Base-by-base conservation (phyloP, 495 filamentous ascomycete genomes). In the Aspergillus homomorphus region DNA sequence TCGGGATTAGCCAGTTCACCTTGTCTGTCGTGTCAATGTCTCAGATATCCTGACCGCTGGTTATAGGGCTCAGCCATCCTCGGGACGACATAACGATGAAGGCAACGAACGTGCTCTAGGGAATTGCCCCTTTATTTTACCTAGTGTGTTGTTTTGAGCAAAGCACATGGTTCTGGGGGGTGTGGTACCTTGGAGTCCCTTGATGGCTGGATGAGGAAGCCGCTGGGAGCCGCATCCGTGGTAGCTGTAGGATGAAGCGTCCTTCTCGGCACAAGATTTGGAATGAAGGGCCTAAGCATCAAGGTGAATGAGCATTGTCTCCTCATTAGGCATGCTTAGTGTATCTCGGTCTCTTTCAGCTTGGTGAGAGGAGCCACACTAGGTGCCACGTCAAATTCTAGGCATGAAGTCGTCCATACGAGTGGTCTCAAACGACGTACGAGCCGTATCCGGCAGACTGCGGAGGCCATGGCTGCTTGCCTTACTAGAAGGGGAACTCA, bases 21-120 rank as follows among this genome's bases (percentile, higher is more conserved):
- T 21, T 46, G 44, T 46, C 16, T 46, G 44, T 48, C 45, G 33
- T 48, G 45, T 48, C 45, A 5, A 38, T 48, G 45, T 48, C 45
- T 48, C 21, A 45, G 44, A 45, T n/a, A 45, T 45, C 44, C 19
- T 45, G 44, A 45, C 44, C 44, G 44, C 44, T 15, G 2, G 12
- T 38, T 38, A 38, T 38, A 38, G 12, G 12, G 33, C 33, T 38
- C 33, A 14, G 33, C 6, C 15, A 7, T 38, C 7, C 7, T 38
- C 7, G 10, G 6, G 2, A 38, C 33, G 4, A 38, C 33, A 38
- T 5, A 38, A 12, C 2, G 33, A 12, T 12, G 33, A 38, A n/a
- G 12, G 33, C 33, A 5, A 28, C 10, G 15, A 38, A 10, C 33
- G 10, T 12, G 33, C 33, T 38, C 33, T 38, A 2, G 4, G 7